phyloP scores from a whole-genome alignment of 805 yeast genomes.

The Candida nemodendra region DNA sequence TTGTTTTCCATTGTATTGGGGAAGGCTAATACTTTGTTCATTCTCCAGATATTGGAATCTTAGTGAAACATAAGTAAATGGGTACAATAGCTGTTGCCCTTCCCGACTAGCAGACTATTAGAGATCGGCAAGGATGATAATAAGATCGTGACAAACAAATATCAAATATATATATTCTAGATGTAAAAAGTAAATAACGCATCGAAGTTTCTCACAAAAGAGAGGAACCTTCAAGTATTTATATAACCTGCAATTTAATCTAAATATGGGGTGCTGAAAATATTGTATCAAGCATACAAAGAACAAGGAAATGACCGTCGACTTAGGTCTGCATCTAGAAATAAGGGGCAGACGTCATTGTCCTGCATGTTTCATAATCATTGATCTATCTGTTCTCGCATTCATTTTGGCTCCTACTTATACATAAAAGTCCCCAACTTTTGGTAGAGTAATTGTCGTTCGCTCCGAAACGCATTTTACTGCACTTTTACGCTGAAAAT shows the following conservation, averaged over 20 bases:
- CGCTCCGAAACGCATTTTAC: slow-evolving; percentile 1
- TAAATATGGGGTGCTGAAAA: slow-evolving; percentile 61
- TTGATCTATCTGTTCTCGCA: background rate
- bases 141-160: background rate
- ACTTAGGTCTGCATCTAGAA: background rate
- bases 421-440: no score
- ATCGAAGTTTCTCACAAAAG: background rate
- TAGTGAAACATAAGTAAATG: background rate
- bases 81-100: background rate
- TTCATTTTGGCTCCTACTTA: slow-evolving; percentile 5
- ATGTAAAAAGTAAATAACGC: background rate
- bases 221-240: slow-evolving; percentile 66
- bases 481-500: slow-evolving; percentile 2
- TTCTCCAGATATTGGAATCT: slow-evolving; percentile 36
- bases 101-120: background rate
- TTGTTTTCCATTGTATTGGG: slow-evolving; percentile 16
- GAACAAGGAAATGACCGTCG: slow-evolving; percentile 76
- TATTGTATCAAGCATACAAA: slow-evolving; percentile 62
- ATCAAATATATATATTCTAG: background rate
- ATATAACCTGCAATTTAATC: slow-evolving; percentile 73
- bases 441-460: slow-evolving; percentile 1
- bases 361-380: slow-evolving; percentile 65
- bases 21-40: slow-evolving; percentile 49
- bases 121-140: background rate
- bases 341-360: slow-evolving; percentile 57